Percentiles rank a stretch among this genome's conserved stretches.
Conservation (phyloP, 257 asterid species). For the Gynochthodes officinalis region DNA sequence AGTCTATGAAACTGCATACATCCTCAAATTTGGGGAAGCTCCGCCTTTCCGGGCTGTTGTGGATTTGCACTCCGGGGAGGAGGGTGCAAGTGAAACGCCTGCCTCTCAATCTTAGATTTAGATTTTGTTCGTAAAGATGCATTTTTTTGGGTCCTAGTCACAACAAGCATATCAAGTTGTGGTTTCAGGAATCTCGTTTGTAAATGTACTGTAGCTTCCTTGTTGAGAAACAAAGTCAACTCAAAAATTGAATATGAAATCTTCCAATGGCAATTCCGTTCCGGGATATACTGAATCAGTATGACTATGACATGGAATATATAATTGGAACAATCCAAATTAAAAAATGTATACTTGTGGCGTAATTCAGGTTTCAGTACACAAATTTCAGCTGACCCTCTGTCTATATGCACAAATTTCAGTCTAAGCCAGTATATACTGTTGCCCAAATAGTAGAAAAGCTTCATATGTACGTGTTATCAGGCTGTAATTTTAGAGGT, state of each 20-base stretch:
- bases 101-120: neutral
- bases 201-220: neutral
- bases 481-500: neutral
- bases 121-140: too few species aligned
- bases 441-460: too few species aligned
- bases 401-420: neutral
- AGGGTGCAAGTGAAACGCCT: slow-evolving; percentile 12
- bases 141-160: too few species aligned
- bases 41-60: slow-evolving; percentile 51
- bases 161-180: neutral
- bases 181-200: neutral
- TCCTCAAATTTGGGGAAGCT: slow-evolving; percentile 69
- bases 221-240: neutral
- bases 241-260: neutral
- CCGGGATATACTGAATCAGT: neutral
- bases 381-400: neutral
- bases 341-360: neutral
- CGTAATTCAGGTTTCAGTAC: neutral
- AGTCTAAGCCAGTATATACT: too few species aligned
- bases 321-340: neutral
- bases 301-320: neutral
- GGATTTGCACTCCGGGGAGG: slow-evolving; percentile 23
- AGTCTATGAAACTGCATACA: slow-evolving; percentile 69
- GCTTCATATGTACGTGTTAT: neutral
- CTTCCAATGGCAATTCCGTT: neutral